phyloP scores from a whole-genome alignment of 306 rosid species.

The Trifolium subterraneum region DNA sequence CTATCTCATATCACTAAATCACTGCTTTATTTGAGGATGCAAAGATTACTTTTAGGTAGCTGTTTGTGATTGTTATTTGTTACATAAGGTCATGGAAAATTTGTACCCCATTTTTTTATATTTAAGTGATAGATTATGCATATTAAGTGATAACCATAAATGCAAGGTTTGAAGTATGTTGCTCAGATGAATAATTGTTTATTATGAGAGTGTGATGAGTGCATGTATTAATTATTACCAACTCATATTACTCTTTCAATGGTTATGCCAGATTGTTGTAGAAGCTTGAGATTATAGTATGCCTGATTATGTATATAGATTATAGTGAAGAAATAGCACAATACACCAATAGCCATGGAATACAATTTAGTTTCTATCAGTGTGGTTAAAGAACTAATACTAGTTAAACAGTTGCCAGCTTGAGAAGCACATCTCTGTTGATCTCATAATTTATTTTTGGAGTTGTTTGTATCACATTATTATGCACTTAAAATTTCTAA shows the following conservation, averaged over 20 bases:
- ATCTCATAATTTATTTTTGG: not conserved
- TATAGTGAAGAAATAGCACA: not conserved
- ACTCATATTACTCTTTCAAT: not conserved
- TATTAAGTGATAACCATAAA: slow-evolving; percentile 11
- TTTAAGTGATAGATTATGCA: not conserved
- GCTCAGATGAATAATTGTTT: not conserved
- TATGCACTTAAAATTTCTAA: no score
- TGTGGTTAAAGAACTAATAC: slow-evolving; percentile 28
- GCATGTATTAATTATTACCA: slow-evolving; percentile 6
- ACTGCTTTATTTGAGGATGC: not conserved
- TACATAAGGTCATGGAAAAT: slow-evolving; percentile 12
- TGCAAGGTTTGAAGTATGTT: slow-evolving; percentile 12
- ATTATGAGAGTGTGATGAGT: slow-evolving; percentile 10
- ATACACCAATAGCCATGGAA: not conserved
- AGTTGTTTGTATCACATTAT: slow-evolving; percentile 1
- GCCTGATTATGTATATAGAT: slow-evolving; percentile 10
- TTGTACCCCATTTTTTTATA: not conserved
- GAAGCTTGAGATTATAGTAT: slow-evolving; percentile 22
- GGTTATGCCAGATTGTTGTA: slow-evolving; percentile 7
- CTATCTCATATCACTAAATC: slow-evolving; percentile 3
- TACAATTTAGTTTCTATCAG: not conserved
- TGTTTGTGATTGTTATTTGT: not conserved
- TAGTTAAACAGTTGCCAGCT: slow-evolving; percentile 19
- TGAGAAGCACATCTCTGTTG: slow-evolving; percentile 8
- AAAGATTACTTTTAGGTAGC: not conserved